These are phyloP conservation scores for Suhomyces vadensis DNA, from an alignment of 805 yeast species.

Conservation along the genomic window DNA sequence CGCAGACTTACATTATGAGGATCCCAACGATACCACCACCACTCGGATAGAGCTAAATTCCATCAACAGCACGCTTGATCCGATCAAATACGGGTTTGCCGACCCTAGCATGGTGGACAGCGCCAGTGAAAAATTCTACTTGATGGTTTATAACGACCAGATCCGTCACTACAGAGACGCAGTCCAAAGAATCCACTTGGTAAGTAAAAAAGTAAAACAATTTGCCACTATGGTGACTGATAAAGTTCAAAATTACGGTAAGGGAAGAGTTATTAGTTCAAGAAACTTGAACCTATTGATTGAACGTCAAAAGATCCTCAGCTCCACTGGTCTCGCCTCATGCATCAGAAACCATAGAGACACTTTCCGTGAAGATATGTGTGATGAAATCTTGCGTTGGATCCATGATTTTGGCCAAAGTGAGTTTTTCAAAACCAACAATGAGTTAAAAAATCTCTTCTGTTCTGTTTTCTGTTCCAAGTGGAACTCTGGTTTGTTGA, in stretches of 20 bases:
- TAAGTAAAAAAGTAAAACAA: slow-evolving; percentile 62
- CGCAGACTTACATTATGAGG: slow-evolving; percentile 41
- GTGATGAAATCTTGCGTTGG: slow-evolving; percentile 71
- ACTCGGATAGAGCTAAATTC: slow-evolving; percentile 30
- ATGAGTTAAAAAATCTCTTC: slow-evolving; percentile 48
- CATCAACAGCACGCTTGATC: slow-evolving; percentile 34
- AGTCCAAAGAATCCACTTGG: slow-evolving; percentile 58
- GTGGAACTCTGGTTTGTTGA: slow-evolving; percentile 57
- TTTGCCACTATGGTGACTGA: slow-evolving; percentile 75
- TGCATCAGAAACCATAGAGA: slow-evolving; percentile 70
- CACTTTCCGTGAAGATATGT: slow-evolving; percentile 77
- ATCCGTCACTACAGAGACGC: slow-evolving; percentile 75
- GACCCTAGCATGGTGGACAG: slow-evolving; percentile 36
- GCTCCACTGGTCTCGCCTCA: slow-evolving; percentile 64
- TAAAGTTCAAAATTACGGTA: slow-evolving; percentile 61
- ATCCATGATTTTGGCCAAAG: slow-evolving; percentile 57
- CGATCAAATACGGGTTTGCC: slow-evolving; percentile 42
- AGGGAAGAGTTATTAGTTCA: slow-evolving; percentile 67
- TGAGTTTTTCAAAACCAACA: slow-evolving; percentile 51
- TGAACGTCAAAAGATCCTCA: slow-evolving; percentile 55
- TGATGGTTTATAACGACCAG: slow-evolving; percentile 77
- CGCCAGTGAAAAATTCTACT: slow-evolving; percentile 48
- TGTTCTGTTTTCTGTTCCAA: slow-evolving; percentile 58
- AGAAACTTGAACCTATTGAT: slow-evolving; percentile 49
- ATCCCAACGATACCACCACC: slow-evolving; percentile 25